phyloP scores from a whole-genome alignment of 2,329 filamentous ascomycete genomes.

The Fusarium duplospermum region DNA sequence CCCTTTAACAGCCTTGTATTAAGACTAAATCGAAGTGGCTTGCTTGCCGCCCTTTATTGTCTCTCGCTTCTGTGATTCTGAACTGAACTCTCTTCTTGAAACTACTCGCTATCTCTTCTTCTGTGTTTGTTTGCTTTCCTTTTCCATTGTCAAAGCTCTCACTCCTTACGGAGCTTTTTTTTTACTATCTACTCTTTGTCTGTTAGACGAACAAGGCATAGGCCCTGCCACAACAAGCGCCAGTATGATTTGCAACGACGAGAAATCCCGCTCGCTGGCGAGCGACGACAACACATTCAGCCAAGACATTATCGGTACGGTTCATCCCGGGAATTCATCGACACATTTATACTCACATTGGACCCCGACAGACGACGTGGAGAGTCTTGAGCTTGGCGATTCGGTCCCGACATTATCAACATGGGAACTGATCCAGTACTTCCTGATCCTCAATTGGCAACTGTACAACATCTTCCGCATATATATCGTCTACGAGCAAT shows the following conservation, averaged over 20 bases:
- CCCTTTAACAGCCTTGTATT: neutral
- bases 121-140: neutral
- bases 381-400: neutral
- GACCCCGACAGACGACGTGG: neutral
- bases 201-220: neutral
- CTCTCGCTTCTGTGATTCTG: neutral
- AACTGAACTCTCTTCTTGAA: neutral
- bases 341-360: neutral
- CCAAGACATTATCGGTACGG: neutral
- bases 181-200: neutral
- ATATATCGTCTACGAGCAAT: slow-evolving; percentile 5
- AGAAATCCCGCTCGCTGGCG: neutral
- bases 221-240: neutral
- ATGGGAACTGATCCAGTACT: neutral
- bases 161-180: neutral
- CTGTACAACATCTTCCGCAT: neutral
- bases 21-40: neutral
- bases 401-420: neutral
- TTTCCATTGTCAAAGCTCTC: neutral
- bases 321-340: neutral
- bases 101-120: neutral
- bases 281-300: neutral
- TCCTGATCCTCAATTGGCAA: neutral
- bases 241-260: neutral
- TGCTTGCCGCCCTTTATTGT: neutral